These are phyloP conservation scores for Cadophora luteo-olivacea DNA, from an alignment of 2,329 filamentous ascomycete species.

Conservation along the genomic window DNA sequence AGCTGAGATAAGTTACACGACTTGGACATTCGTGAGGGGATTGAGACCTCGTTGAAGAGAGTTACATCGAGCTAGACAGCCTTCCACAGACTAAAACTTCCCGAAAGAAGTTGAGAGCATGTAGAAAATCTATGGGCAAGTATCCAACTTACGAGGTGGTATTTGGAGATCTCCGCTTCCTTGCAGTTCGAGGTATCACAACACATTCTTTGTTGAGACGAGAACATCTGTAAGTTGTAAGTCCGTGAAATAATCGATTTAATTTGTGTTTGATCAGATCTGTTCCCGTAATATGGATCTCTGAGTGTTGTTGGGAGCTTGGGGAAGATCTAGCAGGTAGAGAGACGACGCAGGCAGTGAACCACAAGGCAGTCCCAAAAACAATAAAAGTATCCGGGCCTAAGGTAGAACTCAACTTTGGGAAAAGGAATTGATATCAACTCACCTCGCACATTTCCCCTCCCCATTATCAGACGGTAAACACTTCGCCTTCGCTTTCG, in stretches of 20 bases:
- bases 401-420: background rate
- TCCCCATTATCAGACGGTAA: conserved; percentile 21
- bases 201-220: conserved; percentile 36
- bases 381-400: too few relatives aligned
- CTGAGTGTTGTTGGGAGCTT: too few relatives aligned
- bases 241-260: too few relatives aligned
- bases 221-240: conserved; percentile 26
- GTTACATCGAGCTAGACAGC: too few relatives aligned
- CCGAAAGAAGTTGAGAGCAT: background rate
- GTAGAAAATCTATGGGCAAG: background rate
- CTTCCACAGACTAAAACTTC: background rate
- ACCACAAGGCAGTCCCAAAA: too few relatives aligned
- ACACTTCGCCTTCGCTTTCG: conserved; percentile 38
- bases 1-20: too few relatives aligned
- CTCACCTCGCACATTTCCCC: conserved; percentile 32
- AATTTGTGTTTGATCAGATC: too few relatives aligned
- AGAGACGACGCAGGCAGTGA: too few relatives aligned
- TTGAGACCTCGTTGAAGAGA: background rate
- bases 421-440: background rate
- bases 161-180: conserved; percentile 36
- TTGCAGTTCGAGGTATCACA: conserved; percentile 25
- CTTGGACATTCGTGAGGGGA: too few relatives aligned
- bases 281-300: too few relatives aligned
- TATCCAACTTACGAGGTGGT: conserved; percentile 28
- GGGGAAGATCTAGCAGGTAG: too few relatives aligned